phyloP scores from a whole-genome alignment of 83 land plant species.

The Picea engelmannii region DNA sequence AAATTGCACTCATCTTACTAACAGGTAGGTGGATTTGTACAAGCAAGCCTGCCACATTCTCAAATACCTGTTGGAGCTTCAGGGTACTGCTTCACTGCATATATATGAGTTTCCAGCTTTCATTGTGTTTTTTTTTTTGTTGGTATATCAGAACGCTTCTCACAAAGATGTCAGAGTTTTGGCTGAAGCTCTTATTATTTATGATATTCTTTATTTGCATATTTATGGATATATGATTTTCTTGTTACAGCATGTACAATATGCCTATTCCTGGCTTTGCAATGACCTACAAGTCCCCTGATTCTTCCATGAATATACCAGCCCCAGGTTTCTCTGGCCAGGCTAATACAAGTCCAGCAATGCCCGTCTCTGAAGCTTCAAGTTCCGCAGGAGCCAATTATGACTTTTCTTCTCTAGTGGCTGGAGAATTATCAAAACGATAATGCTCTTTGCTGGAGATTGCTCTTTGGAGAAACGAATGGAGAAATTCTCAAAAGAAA shows the following conservation, averaged over 20 bases:
- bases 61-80: constrained; percentile 3
- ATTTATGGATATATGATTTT: background rate
- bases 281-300: constrained; percentile 6
- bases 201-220: background rate
- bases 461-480: too few relatives aligned
- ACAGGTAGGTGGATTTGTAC: constrained; percentile 17
- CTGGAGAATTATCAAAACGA: constrained; percentile 10
- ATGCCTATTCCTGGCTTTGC: constrained; percentile 4
- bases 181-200: background rate
- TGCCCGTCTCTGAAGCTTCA: background rate
- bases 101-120: background rate
- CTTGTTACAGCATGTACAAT: background rate
- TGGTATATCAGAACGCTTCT: background rate
- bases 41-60: constrained; percentile 1
- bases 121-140: background rate
- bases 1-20: background rate
- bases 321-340: background rate
- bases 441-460: background rate
- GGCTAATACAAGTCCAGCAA: background rate
- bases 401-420: constrained; percentile 18
- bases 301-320: background rate
- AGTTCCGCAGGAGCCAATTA: constrained; percentile 13
- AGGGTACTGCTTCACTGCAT: background rate
- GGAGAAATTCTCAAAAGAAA: too few relatives aligned
- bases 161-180: background rate